These are phyloP conservation scores for Logfia minima DNA, from an alignment of 129 eudicot genomes.

Conservation along the genomic window DNA sequence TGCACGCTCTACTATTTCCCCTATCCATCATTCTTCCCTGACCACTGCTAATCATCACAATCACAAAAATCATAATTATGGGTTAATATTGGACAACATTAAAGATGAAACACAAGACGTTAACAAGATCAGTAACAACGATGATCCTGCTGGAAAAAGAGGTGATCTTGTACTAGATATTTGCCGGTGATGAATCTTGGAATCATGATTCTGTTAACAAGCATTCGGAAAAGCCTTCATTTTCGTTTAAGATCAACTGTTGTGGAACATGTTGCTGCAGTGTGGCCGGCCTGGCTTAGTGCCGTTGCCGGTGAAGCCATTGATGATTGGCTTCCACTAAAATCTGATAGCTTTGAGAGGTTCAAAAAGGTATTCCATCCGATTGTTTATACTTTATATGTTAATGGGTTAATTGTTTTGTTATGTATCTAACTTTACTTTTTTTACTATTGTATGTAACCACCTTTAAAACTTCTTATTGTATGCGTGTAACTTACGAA, in stretches of 20 bases:
- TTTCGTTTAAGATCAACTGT: slow-evolving; percentile 44
- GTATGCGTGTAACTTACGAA: no score
- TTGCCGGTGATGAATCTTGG: background rate
- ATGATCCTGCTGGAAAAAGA: slow-evolving; percentile 13
- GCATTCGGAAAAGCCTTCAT: slow-evolving; percentile 13
- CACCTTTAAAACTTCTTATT: no score
- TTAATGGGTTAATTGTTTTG: no score
- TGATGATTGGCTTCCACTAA: slow-evolving; percentile 71
- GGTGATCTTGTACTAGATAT: background rate
- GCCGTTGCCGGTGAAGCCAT: slow-evolving; percentile 87
- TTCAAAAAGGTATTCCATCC: slow-evolving; percentile 62
- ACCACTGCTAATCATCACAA: slow-evolving; percentile 12
- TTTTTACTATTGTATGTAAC: no score
- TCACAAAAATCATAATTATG: slow-evolving; percentile 12
- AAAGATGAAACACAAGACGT: slow-evolving; percentile 34
- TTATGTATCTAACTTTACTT: no score
- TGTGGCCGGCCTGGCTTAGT: slow-evolving; percentile 85
- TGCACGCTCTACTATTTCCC: slow-evolving; percentile 34
- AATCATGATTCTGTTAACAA: background rate
- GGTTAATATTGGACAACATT: slow-evolving; percentile 22
- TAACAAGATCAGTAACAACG: slow-evolving; percentile 18
- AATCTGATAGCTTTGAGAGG: slow-evolving; percentile 60
- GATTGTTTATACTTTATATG: background rate
- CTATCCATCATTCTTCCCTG: slow-evolving; percentile 38
- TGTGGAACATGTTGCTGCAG: slow-evolving; percentile 70